Evolutionary conservation across 1,139 yeast species (phyloP).

Genomic region (Petasospora fabianii): DNA sequence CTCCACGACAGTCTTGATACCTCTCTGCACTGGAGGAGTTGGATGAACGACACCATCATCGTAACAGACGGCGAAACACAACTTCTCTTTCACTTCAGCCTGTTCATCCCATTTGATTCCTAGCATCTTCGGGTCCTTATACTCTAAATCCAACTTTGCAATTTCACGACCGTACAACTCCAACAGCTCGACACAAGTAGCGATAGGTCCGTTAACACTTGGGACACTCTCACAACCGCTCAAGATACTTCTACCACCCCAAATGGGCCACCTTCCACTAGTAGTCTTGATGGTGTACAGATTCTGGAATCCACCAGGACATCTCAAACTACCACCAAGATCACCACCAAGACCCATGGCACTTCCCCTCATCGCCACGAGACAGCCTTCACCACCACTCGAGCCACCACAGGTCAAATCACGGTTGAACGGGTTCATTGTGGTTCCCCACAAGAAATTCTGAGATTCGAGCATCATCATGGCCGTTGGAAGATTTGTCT

Average conservation of each 20-base stretch:
- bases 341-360: slow-evolving; percentile 61
- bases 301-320: slow-evolving; percentile 53
- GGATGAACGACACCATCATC: slow-evolving; percentile 47
- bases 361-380: slow-evolving; percentile 49
- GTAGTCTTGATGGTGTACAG: slow-evolving; percentile 55
- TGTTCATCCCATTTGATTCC: slow-evolving; percentile 17
- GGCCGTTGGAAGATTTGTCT: slow-evolving; percentile 54
- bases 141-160: slow-evolving; percentile 30
- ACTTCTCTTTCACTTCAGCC: slow-evolving; percentile 41
- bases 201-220: slow-evolving; percentile 56
- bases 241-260: slow-evolving; percentile 50
- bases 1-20: slow-evolving; percentile 42
- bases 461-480: slow-evolving; percentile 48
- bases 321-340: slow-evolving; percentile 62
- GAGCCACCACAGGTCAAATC: slow-evolving; percentile 48
- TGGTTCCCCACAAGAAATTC: slow-evolving; percentile 42
- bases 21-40: slow-evolving; percentile 61
- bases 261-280: slow-evolving; percentile 45
- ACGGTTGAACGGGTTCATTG: slow-evolving; percentile 43
- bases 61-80: slow-evolving; percentile 43
- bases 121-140: slow-evolving; percentile 39
- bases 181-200: slow-evolving; percentile 59
- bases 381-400: slow-evolving; percentile 52
- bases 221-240: slow-evolving; percentile 55
- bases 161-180: slow-evolving; percentile 54